Conservation (phyloP, 1,284 basidiomycete species). For the Moesziomyces parantarcticus region DNA sequence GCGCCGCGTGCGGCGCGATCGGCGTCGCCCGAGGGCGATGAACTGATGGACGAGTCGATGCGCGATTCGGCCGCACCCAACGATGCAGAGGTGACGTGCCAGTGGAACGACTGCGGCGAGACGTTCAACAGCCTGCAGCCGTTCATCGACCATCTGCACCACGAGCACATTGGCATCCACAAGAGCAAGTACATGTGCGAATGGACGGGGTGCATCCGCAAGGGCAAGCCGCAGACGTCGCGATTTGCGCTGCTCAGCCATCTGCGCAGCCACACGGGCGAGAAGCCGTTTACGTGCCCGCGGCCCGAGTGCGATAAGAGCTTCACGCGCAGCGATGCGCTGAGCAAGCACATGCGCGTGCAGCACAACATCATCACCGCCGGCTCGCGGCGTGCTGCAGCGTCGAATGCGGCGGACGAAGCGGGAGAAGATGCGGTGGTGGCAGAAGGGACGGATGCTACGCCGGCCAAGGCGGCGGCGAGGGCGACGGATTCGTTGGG, state of each 20-base stretch:
- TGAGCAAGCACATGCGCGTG: slow-evolving; percentile 88
- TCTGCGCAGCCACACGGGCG: slow-evolving; percentile 82
- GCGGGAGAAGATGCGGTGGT: slow-evolving; percentile 34
- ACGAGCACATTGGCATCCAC: slow-evolving; percentile 81
- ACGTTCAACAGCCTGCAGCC: slow-evolving; percentile 78
- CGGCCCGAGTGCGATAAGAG: slow-evolving; percentile 91
- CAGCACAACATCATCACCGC: slow-evolving; percentile 74
- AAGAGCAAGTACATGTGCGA: slow-evolving; percentile 88
- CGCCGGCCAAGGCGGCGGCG: slow-evolving; percentile 9
- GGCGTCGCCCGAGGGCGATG: slow-evolving; percentile 43
- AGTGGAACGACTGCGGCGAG: slow-evolving; percentile 81
- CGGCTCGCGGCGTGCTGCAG: slow-evolving; percentile 37
- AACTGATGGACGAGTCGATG: slow-evolving; percentile 41
- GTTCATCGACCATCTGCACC: slow-evolving; percentile 81
- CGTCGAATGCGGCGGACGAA: slow-evolving; percentile 15
- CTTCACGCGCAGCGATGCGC: slow-evolving; percentile 88
- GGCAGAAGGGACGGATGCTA: slow-evolving; percentile 14
- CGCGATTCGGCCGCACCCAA: slow-evolving; percentile 14
- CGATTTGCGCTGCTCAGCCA: slow-evolving; percentile 88
- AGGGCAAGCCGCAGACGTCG: slow-evolving; percentile 83
- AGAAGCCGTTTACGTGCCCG: slow-evolving; percentile 88
- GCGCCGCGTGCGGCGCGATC: slow-evolving; percentile 20
- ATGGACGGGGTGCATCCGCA: slow-evolving; percentile 82
- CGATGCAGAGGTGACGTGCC: slow-evolving; percentile 70
- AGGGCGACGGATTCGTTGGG: slow-evolving; percentile 31